These are phyloP conservation scores for Sambucus nigra DNA, from an alignment of 129 eudicot genomes.

Conservation along the genomic window DNA sequence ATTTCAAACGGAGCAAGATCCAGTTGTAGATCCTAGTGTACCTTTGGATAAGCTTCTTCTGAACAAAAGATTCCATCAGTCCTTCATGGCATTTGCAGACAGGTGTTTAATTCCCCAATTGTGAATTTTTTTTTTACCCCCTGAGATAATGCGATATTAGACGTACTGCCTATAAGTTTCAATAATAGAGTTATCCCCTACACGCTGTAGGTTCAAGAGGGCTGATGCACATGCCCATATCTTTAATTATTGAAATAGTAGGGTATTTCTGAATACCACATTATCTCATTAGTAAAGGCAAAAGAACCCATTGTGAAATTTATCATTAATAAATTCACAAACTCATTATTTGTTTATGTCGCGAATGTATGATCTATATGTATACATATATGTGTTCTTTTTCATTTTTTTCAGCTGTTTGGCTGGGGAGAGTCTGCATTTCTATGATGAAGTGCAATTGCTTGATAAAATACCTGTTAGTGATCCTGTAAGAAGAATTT, in stretches of 20 bases:
- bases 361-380: not conserved
- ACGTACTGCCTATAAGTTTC: no score
- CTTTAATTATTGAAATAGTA: no score
- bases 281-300: no score
- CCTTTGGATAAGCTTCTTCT: conserved; percentile 71
- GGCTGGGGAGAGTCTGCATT: conserved; percentile 93
- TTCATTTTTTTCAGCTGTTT: conserved; percentile 46
- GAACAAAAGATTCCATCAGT: conserved; percentile 64
- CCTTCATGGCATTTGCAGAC: conserved; percentile 85
- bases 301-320: no score
- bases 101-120: conserved; percentile 34
- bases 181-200: no score
- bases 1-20: conserved; percentile 30
- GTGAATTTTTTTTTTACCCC: not conserved
- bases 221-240: no score
- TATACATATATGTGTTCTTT: not conserved
- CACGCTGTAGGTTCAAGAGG: no score
- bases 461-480: conserved; percentile 51
- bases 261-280: no score
- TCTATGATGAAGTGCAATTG: conserved; percentile 76
- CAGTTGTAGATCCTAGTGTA: conserved; percentile 39
- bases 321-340: no score
- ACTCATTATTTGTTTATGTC: not conserved
- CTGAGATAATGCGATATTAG: no score
- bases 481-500: conserved; percentile 71